phyloP scores from a whole-genome alignment of 495 filamentous ascomycete species.

The Staphylotrichum tortipilum region DNA sequence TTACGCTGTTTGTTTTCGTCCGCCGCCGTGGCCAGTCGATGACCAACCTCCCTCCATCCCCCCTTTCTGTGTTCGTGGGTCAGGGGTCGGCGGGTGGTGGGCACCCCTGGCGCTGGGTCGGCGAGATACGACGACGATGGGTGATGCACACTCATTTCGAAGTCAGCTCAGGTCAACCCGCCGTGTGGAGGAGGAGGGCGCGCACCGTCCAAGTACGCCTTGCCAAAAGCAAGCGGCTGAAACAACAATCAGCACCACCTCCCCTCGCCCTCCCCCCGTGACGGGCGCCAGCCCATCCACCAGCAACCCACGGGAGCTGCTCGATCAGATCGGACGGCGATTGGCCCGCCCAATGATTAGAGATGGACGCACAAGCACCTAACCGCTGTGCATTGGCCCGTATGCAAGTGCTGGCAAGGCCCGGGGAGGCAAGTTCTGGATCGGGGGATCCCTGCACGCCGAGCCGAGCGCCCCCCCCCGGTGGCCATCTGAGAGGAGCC shows the following conservation, averaged over 20 bases:
- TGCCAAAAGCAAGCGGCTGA: slow-evolving; percentile 19
- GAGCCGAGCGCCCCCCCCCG: no score
- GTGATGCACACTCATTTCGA: no score
- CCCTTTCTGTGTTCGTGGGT: no score
- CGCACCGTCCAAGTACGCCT: slow-evolving; percentile 4
- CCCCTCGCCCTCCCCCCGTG: background rate
- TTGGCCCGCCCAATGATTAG: slow-evolving; percentile 19
- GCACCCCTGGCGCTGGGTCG: background rate
- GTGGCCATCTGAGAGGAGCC: no score
- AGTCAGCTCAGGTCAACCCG: background rate
- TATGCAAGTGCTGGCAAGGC: slow-evolving; percentile 28
- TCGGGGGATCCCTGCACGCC: slow-evolving; percentile 24
- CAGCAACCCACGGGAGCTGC: background rate
- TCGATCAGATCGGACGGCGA: slow-evolving; percentile 7
- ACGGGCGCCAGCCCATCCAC: background rate
- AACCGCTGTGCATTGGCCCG: slow-evolving; percentile 34
- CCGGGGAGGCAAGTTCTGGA: slow-evolving; percentile 13
- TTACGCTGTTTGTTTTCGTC: no score
- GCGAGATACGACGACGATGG: background rate
- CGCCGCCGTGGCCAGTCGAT: no score
- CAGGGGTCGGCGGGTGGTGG: background rate
- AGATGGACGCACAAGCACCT: slow-evolving; percentile 30
- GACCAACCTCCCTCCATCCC: no score
- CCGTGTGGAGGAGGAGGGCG: background rate
- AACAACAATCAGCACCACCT: slow-evolving; percentile 15